These are phyloP conservation scores for Apium graveolens DNA, from an alignment of 129 eudicot genomes.

Conservation along the genomic window DNA sequence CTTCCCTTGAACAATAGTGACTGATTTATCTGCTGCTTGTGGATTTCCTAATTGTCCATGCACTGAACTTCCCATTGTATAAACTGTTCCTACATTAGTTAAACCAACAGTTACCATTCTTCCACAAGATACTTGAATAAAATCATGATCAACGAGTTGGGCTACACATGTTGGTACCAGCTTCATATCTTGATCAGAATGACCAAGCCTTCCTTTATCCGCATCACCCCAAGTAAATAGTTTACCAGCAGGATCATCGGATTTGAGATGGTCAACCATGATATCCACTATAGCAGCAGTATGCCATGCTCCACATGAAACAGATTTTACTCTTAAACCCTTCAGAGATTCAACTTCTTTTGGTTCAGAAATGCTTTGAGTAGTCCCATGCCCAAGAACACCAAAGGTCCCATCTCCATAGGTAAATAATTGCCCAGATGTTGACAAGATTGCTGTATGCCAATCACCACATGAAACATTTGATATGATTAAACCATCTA, in stretches of 20 bases:
- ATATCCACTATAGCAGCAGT: slow-evolving; percentile 52
- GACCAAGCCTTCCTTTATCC: slow-evolving; percentile 66
- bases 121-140: slow-evolving; percentile 61
- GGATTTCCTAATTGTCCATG: slow-evolving; percentile 61
- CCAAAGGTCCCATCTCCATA: slow-evolving; percentile 74
- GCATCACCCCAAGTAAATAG: slow-evolving; percentile 69
- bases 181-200: slow-evolving; percentile 26
- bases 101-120: slow-evolving; percentile 45
- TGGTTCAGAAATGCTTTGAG: slow-evolving; percentile 36
- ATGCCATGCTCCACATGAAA: slow-evolving; percentile 73
- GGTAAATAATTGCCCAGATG: slow-evolving; percentile 44
- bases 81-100: slow-evolving; percentile 42
- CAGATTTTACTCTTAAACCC: slow-evolving; percentile 40
- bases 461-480: slow-evolving; percentile 57
- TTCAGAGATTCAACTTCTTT: slow-evolving; percentile 51
- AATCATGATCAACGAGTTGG: slow-evolving; percentile 38
- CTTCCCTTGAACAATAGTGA: slow-evolving; percentile 49
- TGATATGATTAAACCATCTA: slow-evolving; percentile 32
- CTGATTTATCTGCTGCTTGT: slow-evolving; percentile 29
- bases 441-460: slow-evolving; percentile 48
- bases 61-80: slow-evolving; percentile 46
- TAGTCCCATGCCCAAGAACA: slow-evolving; percentile 60
- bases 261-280: slow-evolving; percentile 19
- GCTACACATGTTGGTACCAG: slow-evolving; percentile 41
- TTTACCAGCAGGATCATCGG: slow-evolving; percentile 34